Evolutionary conservation across 345 rosid species (phyloP), one percentile per base, ranked within the genome.

Genomic region (Lagerstroemia speciosa): DNA sequence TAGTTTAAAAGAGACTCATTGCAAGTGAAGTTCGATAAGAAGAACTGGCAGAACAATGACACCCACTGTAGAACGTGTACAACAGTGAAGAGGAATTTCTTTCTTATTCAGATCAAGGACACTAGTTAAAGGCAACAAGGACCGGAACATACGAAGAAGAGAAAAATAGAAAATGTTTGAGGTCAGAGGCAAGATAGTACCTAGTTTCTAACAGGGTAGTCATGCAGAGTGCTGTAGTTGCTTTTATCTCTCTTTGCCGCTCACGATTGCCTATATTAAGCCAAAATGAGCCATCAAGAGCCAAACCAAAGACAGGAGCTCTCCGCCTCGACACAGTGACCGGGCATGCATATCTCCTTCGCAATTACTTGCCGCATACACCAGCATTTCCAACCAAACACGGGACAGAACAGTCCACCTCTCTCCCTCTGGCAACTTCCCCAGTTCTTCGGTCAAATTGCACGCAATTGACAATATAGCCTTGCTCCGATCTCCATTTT

Each of bases 221-320:
- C 58, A 22, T 17, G 10, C 27, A 24, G 24, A 55, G 6, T 55
- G 61, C 61, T 55, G 15, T 14, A 6, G 11, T 52, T 55, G 14
- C n/a, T 5, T 26, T 8, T 11, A 55, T 55, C 24, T 10, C 31
- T 9, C 14, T 15, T 2, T 55, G 15, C 30, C 15, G 15, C 55
- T 50, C 22, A 55, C 26, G 26, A 10, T 52, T 26, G 30, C 61
- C 61, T n/a, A 53, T 6, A 53, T 24, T 6, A 53, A n/a, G 26
- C 95, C 91, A 19, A 91, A 76, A 73, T 91, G 95, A 62, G 88
- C 88, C 91, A 88, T 91, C 76, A 88, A 68, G 34, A 91, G 63
- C 93, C 96, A 86, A 62, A 89, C 83, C 46, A 81, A 75, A 33
- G 84, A 76, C 19, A 91, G 58, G 3, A 89, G 79, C 83, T 86